These are phyloP conservation scores for Sclerotiophoma versabilis DNA, from an alignment of 2,329 filamentous ascomycete species.

Conservation along the genomic window DNA sequence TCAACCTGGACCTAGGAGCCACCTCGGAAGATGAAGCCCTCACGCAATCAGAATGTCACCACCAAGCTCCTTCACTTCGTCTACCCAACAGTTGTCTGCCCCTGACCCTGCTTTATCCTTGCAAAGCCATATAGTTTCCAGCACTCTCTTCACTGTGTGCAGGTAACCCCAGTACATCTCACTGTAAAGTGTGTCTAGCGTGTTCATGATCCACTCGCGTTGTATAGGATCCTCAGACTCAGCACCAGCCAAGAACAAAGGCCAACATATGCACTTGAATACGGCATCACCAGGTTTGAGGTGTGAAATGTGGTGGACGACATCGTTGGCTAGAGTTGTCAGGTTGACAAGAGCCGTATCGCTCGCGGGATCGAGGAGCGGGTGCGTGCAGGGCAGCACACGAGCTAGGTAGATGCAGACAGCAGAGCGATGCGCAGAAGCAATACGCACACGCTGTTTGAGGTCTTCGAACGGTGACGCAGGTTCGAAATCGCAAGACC, in stretches of 20 bases:
- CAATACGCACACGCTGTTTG: slow-evolving; percentile 45
- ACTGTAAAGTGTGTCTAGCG: slow-evolving; percentile 46
- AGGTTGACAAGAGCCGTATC: slow-evolving; percentile 48
- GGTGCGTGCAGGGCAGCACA: slow-evolving; percentile 39
- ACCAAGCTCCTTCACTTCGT: slow-evolving; percentile 42
- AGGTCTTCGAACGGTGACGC: slow-evolving; percentile 44
- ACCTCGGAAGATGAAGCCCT: not conserved
- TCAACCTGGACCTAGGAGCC: not conserved
- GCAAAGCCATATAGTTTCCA: slow-evolving; percentile 46
- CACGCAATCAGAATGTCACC: slow-evolving; percentile 45
- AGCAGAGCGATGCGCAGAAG: slow-evolving; percentile 49
- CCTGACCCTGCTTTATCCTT: slow-evolving; percentile 34
- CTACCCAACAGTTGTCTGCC: slow-evolving; percentile 43
- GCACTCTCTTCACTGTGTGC: slow-evolving; percentile 42
- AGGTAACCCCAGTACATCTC: slow-evolving; percentile 50
- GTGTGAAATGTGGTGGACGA: slow-evolving; percentile 59
- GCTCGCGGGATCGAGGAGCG: slow-evolving; percentile 49
- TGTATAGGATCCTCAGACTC: slow-evolving; percentile 59
- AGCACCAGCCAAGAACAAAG: slow-evolving; percentile 64
- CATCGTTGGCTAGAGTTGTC: slow-evolving; percentile 56
- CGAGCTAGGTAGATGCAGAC: slow-evolving; percentile 51
- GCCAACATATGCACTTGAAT: slow-evolving; percentile 68
- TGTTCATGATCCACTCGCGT: slow-evolving; percentile 61
- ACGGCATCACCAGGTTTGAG: slow-evolving; percentile 59
- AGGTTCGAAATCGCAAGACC: slow-evolving; percentile 43